Base-by-base conservation (phyloP, 768 basidiomycete genomes). In the Lactarius hatsudake region DNA sequence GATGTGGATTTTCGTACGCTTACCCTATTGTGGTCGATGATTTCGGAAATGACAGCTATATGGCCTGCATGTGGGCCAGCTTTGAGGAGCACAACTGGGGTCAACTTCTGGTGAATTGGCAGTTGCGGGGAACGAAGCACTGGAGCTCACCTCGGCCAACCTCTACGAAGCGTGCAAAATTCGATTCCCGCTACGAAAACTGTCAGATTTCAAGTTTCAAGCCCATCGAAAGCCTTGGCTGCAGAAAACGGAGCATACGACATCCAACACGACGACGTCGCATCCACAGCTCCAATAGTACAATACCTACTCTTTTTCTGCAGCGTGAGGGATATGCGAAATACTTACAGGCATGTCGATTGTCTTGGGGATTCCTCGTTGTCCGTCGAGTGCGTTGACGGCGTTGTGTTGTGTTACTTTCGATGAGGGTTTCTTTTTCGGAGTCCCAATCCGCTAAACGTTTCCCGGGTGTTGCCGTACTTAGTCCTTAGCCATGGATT, bases 21-120 rank as follows among this genome's bases (percentile, higher is more conserved):
- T 76, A 98, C 96, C 77, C 97, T 88, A 84, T 95, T 96, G 85
- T 98, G 96, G 87, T 98, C 97, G 71, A 98, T 96, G 79, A 99
- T 96, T 80, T 98, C 96, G 61, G 87, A 32, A 78, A 99, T 96
- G 71, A 94, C 90, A 64, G 97, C 97, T 74, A 97, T 93, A 79
- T 89, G 91, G 72, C 95, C 95, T 54, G 87, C 82, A 66, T 81
- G 86, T 65, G 93, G 93, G 64, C 96, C 96, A 66, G 88, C 79
- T 78, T 91, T 92, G 82, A 98, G 85, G 81, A 98, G 94, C 78
- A 98, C 94, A 70, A 98, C 94, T 90, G 70, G 0, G 42, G 20
- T 26, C 57, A 7, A 5, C 28, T 18, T 18, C 13, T 12, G 18
- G 5, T 55, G 26, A 56, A 26, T 32, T 58, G 2, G 54, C 38